Evolutionary conservation across 2,329 filamentous ascomycete genomes (phyloP), one percentile per base, ranked within the genome.

Genomic region (Venturiaceae sp.): DNA sequence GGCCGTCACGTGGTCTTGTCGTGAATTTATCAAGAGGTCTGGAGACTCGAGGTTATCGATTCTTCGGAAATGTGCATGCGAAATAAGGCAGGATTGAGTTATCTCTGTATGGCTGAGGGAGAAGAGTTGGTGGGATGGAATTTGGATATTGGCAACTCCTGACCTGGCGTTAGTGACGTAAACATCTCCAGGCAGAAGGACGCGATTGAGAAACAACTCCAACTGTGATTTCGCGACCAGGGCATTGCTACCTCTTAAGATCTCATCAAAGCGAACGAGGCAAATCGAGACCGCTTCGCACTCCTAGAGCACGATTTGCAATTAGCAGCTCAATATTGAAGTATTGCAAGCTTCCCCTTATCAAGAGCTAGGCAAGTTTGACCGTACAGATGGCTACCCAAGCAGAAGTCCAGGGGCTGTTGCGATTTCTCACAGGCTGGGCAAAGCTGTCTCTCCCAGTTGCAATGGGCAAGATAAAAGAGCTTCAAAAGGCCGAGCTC

Each of bases 371-470:
- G 33, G 8, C 50, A n/a, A 39, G 3, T 14, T 6, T 11, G 21
- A 13, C 21, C 36, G 26, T 46, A 11, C 23, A 3, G 14, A 59
- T 59, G 58, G 26, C 58, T 6, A 55, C 34, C 26, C 26, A 56
- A 57, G 47, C 34, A 28, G 71, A 76, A 46, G 63, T 78, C 5
- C 76, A 79, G 65, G 64, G 69, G 14, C 67, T 84, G 14, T 70
- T 84, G 34, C 78, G 81, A 13, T 84, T 85, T 62, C 70, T 84
- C 26, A 79, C 78, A 1, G 77, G 82, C 68, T 81, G 84, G 63
- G 76, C 76, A 32, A 83, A 82, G 65, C 63, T 84, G 0, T 78
- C 82, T 2, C 70, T 84, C 5, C 76, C 77, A 3, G 69, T 72
- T 30, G 81, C 81, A 11, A 79, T 84, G 67, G 66, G 73, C 57